A percentile compares a stretch with the other conserved stretches of the same genome.
These are phyloP conservation scores for Mesembryanthemum crystallinum DNA, from an alignment of 148 eudicot species.

Conservation along the genomic window DNA sequence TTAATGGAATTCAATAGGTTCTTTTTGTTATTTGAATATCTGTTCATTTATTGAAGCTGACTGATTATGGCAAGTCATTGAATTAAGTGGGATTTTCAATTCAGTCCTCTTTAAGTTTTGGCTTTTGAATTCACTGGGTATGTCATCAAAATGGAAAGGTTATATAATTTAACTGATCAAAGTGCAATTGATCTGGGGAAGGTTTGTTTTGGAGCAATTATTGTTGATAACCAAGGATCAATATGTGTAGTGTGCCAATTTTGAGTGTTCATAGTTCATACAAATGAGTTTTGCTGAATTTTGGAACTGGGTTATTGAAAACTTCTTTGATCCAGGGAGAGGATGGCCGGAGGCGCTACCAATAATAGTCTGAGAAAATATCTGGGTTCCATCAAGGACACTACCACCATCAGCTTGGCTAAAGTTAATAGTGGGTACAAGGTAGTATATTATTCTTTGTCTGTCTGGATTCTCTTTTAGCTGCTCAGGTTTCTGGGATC, in stretches of 20 bases:
- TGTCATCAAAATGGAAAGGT: neutral
- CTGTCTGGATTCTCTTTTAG: neutral
- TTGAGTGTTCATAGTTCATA: neutral
- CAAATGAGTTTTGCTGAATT: conserved; percentile 11
- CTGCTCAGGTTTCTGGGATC: neutral
- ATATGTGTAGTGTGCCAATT: neutral
- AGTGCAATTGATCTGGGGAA: neutral
- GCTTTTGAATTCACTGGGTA: neutral
- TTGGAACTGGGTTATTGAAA: conserved; percentile 2
- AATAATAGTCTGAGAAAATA: conserved; percentile 81
- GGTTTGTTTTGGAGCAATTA: neutral
- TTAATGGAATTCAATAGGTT: conserved; percentile 6
- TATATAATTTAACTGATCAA: conserved; percentile 1
- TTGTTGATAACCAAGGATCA: neutral
- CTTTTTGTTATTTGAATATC: neutral
- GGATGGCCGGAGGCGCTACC: conserved; percentile 78
- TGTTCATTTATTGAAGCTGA: conserved; percentile 4
- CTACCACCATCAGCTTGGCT: conserved; percentile 87
- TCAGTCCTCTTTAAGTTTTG: neutral
- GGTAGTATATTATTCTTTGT: conserved; percentile 38
- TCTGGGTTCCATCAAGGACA: conserved; percentile 86
- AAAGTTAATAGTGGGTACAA: conserved; percentile 89
- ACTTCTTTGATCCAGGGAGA: conserved; percentile 25
- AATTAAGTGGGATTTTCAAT: neutral
- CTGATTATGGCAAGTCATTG: neutral